Conservation (phyloP, 179 eudicot species). For the Silene noctiflora region DNA sequence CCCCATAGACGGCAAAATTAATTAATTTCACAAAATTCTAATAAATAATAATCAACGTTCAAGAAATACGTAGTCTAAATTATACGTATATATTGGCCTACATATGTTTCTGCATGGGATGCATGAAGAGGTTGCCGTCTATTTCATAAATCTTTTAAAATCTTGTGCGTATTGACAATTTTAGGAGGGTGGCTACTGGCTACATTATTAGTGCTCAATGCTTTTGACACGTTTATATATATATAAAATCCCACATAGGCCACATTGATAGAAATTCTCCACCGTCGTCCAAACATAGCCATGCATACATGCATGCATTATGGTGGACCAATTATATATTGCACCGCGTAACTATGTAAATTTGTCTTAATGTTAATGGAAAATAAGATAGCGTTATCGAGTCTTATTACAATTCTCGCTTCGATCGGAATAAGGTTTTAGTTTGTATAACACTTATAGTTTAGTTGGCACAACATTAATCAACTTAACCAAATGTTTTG, state of each 20-base stretch:
- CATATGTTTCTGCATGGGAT: slow-evolving; percentile 12
- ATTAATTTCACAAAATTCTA: neutral
- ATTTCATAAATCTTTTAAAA: slow-evolving; percentile 11
- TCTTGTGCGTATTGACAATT: slow-evolving; percentile 3
- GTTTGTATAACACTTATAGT: no score
- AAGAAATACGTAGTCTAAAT: neutral
- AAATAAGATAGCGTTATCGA: no score
- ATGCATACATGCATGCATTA: neutral
- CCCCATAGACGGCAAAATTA: neutral
- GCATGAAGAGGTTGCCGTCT: slow-evolving; percentile 10
- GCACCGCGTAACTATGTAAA: no score
- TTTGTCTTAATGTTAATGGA: no score
- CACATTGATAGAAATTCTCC: no score
- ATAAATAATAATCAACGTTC: no score
- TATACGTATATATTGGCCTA: neutral
- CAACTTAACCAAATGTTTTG: no score
- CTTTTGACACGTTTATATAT: no score
- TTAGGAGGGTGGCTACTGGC: neutral
- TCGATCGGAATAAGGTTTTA: no score
- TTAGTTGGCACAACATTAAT: no score
- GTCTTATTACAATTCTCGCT: no score
- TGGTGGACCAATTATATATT: neutral
- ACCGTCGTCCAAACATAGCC: neutral
- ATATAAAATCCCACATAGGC: no score
- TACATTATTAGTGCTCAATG: neutral